phyloP scores from a whole-genome alignment of 2,329 filamentous ascomycete genomes.

The Ascosphaera apis region DNA sequence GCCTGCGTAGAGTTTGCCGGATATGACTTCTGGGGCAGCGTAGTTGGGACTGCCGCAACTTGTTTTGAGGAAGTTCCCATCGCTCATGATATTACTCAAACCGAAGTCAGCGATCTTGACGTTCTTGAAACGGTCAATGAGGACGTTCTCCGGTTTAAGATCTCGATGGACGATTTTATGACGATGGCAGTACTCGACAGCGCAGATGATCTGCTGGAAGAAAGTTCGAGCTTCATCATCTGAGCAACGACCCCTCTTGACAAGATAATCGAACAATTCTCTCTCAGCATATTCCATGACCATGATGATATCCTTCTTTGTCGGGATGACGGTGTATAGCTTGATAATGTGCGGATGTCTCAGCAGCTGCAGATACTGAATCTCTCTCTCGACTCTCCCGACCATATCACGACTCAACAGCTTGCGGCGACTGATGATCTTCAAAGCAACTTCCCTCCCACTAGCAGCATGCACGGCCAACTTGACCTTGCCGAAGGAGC shows the following conservation, averaged over 20 bases:
- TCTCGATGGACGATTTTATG: constrained; percentile 98
- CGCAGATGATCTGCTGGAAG: constrained; percentile 97
- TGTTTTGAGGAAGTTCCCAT: constrained; percentile 96
- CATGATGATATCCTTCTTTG: constrained; percentile 89
- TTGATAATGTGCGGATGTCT: constrained; percentile 98
- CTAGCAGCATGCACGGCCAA: constrained; percentile 80
- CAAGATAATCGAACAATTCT: constrained; percentile 95
- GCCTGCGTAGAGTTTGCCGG: constrained; percentile 88
- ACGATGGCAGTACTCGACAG: constrained; percentile 94
- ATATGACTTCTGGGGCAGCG: constrained; percentile 91
- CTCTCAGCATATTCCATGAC: constrained; percentile 93
- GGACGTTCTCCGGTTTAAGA: constrained; percentile 86
- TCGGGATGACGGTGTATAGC: constrained; percentile 92
- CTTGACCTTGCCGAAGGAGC: constrained; percentile 97
- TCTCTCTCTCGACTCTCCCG: constrained; percentile 88
- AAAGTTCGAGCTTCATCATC: constrained; percentile 88
- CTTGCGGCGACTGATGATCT: constrained; percentile 93
- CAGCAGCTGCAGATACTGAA: constrained; percentile 87
- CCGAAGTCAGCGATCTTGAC: constrained; percentile 99
- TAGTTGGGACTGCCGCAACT: constrained; percentile 98
- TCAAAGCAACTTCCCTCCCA: constrained; percentile 85
- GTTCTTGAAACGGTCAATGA: constrained; percentile 85
- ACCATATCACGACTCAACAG: constrained; percentile 96
- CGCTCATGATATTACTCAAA: constrained; percentile 98
- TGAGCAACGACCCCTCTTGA: constrained; percentile 74